phyloP scores from a whole-genome alignment of 1,284 basidiomycete species.

The Leccinum variabile region DNA sequence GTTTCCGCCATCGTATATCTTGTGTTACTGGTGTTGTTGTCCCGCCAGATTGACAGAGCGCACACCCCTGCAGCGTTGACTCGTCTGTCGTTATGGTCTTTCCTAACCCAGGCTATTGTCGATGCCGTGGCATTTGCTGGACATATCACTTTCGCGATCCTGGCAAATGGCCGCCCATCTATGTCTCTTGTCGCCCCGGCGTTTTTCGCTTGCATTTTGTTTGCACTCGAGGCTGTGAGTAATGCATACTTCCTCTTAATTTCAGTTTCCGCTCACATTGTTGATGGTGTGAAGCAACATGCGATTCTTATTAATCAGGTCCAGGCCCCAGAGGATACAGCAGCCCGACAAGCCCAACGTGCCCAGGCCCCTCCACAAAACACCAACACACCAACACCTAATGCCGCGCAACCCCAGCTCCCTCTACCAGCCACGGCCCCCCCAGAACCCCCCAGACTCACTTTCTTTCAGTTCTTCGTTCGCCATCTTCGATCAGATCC shows the following conservation, averaged over 20 bases:
- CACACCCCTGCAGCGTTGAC: slow-evolving; percentile 79
- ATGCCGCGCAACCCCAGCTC: slow-evolving; percentile 18
- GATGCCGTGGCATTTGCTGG: slow-evolving; percentile 83
- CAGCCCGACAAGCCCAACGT: slow-evolving; percentile 29
- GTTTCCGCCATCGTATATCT: slow-evolving; percentile 69
- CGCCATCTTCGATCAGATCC: slow-evolving; percentile 66
- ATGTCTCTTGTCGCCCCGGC: slow-evolving; percentile 80
- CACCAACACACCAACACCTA: background rate
- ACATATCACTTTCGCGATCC: slow-evolving; percentile 81
- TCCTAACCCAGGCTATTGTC: slow-evolving; percentile 72
- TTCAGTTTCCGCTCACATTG: slow-evolving; percentile 2
- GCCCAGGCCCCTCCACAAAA: slow-evolving; percentile 11
- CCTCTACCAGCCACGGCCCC: slow-evolving; percentile 18
- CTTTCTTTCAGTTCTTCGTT: slow-evolving; percentile 52
- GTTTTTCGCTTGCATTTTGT: slow-evolving; percentile 71
- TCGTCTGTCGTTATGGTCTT: slow-evolving; percentile 79
- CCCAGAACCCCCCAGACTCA: slow-evolving; percentile 22
- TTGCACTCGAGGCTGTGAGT: slow-evolving; percentile 73
- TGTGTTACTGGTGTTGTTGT: slow-evolving; percentile 62
- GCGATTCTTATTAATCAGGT: slow-evolving; percentile 77
- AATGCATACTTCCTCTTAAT: background rate
- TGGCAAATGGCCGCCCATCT: slow-evolving; percentile 77
- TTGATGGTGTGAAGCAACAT: slow-evolving; percentile 64
- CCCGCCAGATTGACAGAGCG: slow-evolving; percentile 71
- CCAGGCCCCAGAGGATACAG: slow-evolving; percentile 73